Conservation (phyloP, 257 asterid species). For the Solanum pimpinellifolium region DNA sequence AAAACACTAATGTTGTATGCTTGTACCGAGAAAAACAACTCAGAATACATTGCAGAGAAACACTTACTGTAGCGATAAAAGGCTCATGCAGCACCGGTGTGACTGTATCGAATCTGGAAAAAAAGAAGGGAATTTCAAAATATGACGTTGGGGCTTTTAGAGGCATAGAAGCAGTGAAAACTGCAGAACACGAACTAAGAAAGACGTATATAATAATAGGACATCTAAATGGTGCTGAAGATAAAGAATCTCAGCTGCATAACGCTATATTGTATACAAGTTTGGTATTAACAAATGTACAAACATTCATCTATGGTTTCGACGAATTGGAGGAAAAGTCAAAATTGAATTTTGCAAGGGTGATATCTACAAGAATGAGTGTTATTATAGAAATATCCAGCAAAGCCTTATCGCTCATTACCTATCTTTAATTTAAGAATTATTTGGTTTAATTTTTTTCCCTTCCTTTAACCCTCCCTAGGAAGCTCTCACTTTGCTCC, state of each 20-base stretch:
- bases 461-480: too few relatives aligned
- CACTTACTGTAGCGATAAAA: slow-evolving; percentile 34
- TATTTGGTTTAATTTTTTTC: too few relatives aligned
- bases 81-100: slow-evolving; percentile 25
- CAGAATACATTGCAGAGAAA: slow-evolving; percentile 31
- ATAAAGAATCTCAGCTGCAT: slow-evolving; percentile 42
- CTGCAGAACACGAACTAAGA: slow-evolving; percentile 38
- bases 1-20: slow-evolving; percentile 44
- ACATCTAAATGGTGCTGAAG: slow-evolving; percentile 21
- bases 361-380: slow-evolving; percentile 17
- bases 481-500: too few relatives aligned
- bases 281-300: slow-evolving; percentile 63
- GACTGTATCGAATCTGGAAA: slow-evolving; percentile 4
- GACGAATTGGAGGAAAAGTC: slow-evolving; percentile 7
- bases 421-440: background rate
- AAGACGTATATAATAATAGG: slow-evolving; percentile 28
- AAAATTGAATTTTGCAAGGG: slow-evolving; percentile 8
- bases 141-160: slow-evolving; percentile 26
- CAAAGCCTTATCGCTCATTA: slow-evolving; percentile 49
- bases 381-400: slow-evolving; percentile 22
- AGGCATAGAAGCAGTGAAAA: slow-evolving; percentile 46
- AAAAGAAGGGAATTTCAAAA: slow-evolving; percentile 9
- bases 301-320: slow-evolving; percentile 50
- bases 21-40: slow-evolving; percentile 20
- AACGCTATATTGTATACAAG: slow-evolving; percentile 64